Conservation (phyloP, 306 rosid genomes). For the Lablab purpureus region DNA sequence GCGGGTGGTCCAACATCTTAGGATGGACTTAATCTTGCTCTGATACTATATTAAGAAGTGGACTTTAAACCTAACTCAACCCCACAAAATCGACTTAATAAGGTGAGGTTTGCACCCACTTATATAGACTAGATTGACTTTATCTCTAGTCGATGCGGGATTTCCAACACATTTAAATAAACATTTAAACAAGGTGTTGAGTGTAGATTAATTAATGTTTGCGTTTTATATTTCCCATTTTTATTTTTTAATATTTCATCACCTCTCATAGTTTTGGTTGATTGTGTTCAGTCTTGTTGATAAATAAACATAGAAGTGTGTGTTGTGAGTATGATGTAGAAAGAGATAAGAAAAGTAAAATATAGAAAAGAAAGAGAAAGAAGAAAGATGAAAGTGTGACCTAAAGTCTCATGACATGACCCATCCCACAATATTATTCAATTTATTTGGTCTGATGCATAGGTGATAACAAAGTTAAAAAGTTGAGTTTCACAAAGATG, state of each 20-base stretch:
- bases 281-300: neutral
- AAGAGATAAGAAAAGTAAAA: neutral
- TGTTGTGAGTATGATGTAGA: neutral
- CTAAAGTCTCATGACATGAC: neutral
- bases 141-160: too few species aligned
- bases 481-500: neutral
- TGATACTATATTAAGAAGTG: too few species aligned
- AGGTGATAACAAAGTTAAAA: neutral
- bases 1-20: too few species aligned
- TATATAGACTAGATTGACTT: too few species aligned
- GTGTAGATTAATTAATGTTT: neutral
- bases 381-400: neutral
- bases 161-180: neutral
- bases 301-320: neutral
- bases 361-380: neutral
- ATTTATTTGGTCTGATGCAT: neutral
- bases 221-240: neutral
- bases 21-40: too few species aligned
- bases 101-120: too few species aligned
- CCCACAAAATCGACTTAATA: too few species aligned
- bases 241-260: neutral
- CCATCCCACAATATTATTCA: neutral
- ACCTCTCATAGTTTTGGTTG: neutral
- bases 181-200: neutral
- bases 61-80: too few species aligned